Evolutionary conservation across 2,329 filamentous ascomycete genomes (phyloP), one percentile per base, ranked within the genome.

Genomic region (Talaromyces piceae): DNA sequence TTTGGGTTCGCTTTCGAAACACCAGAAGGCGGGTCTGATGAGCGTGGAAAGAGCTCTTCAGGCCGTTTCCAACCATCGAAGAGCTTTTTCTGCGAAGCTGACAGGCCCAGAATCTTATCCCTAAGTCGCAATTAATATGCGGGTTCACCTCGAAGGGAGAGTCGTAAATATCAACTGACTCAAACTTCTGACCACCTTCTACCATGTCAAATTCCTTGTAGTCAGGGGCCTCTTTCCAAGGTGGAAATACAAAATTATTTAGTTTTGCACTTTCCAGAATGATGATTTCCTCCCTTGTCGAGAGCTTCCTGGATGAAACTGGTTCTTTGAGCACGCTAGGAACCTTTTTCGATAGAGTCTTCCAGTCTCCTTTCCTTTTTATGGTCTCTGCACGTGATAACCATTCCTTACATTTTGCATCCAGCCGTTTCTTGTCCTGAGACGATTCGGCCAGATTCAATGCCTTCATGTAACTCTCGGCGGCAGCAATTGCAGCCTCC

Each of bases 1-100:
- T 76, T 70, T 5, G 71, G 69, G 13, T 78, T 73, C 44, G 72
- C 68, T 82, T 88, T 87, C 9, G 26, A 12, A 4, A 20, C 33
- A 79, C 71, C 12, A 75, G 77, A 64, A 28, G 53, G 41, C 7
- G 45, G 30, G 5, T 59, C 52, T 56, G 69, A 56, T 61, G 64
- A 41, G 16, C 54, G 70, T 13, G 75, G 68, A n/a, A 86, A 71
- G 20, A 90, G 76, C 51, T 95, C 83, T 13, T 66, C 62, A 1
- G 91, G 88, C 30, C 89, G 81, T 65, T 84, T 86, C 93, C 93
- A 98, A 37, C 83, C 85, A 47, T 80, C 79, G 61, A 97, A 90
- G n/a, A 87, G 84, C 30, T 83, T 77, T 28, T 76, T 73, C 64
- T 98, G 93, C 41, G 80, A 77, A 5, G 78, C 64, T 0, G 93